Percentiles rank a stretch among this genome's conserved stretches.
phyloP scores from a whole-genome alignment of 192 early-diverging fungal genomes.

The Backusella liffmaniae region DNA sequence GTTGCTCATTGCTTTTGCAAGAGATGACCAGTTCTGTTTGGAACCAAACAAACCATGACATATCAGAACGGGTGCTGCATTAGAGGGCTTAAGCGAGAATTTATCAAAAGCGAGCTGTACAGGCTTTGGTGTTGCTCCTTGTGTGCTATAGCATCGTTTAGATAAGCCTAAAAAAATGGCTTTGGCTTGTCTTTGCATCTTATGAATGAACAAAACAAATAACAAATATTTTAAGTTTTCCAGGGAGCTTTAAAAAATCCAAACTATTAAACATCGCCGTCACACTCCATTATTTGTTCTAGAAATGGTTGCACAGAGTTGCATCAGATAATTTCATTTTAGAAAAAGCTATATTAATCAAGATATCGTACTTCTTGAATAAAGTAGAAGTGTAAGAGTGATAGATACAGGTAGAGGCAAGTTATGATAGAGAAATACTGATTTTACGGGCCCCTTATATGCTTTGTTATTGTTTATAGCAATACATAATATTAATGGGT shows the following conservation, averaged over 20 bases:
- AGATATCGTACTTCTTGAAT: too few species aligned
- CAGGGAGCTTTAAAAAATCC: background rate
- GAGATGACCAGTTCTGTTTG: conserved; percentile 91
- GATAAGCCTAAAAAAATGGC: background rate
- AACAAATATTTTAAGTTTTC: background rate
- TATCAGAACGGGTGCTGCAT: conserved; percentile 58
- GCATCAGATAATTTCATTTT: background rate
- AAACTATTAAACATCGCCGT: conserved; percentile 5
- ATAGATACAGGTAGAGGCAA: too few species aligned
- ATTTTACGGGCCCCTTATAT: background rate
- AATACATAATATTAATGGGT: background rate
- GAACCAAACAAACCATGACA: conserved; percentile 93
- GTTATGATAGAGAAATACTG: background rate
- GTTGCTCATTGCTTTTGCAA: conserved; percentile 70
- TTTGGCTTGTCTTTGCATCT: background rate
- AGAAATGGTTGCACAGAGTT: background rate
- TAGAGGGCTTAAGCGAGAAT: background rate
- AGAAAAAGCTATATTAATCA: background rate
- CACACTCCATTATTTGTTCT: background rate
- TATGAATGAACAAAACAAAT: background rate
- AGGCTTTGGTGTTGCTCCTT: background rate
- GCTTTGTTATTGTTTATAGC: background rate
- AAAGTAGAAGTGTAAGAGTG: background rate
- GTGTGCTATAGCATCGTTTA: background rate
- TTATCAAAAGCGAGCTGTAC: conserved; percentile 5